Evolutionary conservation across 2,329 filamentous ascomycete species (phyloP).

Genomic region (Macroventuria anomochaeta): DNA sequence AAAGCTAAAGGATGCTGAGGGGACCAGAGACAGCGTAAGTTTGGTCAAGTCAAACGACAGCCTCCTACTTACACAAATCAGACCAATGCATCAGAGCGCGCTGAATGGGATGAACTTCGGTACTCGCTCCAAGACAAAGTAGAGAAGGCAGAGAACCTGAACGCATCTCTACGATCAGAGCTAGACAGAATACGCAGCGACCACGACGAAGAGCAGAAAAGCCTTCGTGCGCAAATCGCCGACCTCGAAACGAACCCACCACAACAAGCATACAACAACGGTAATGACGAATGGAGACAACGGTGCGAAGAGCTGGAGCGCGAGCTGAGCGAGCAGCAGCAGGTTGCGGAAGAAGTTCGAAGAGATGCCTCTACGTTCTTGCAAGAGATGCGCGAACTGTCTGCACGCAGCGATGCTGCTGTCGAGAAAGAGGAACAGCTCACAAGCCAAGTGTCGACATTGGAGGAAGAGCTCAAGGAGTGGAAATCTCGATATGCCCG

Average conservation of each 20-base stretch:
- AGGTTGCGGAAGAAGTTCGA: conserved; percentile 85
- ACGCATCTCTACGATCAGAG: conserved; percentile 79
- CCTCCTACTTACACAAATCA: conserved; percentile 25
- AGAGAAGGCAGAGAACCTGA: conserved; percentile 75
- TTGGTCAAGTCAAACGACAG: not conserved
- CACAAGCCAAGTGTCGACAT: conserved; percentile 72
- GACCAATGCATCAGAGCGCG: conserved; percentile 67
- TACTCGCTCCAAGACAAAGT: conserved; percentile 75
- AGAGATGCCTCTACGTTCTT: conserved; percentile 83
- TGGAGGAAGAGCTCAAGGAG: conserved; percentile 83
- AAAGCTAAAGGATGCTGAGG: conserved; percentile 65
- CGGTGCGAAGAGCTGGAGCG: conserved; percentile 55
- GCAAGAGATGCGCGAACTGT: conserved; percentile 86
- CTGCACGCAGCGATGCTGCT: conserved; percentile 76
- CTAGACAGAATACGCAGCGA: conserved; percentile 75
- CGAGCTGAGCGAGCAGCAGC: conserved; percentile 78
- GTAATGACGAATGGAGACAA: conserved; percentile 45
- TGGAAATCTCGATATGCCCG: conserved; percentile 92
- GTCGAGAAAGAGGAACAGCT: conserved; percentile 84
- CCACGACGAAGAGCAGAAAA: conserved; percentile 68
- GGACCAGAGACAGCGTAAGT: conserved; percentile 55
- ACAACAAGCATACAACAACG: conserved; percentile 27
- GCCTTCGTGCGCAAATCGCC: conserved; percentile 69
- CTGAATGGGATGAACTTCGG: conserved; percentile 73
- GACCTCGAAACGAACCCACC: conserved; percentile 48